Evolutionary conservation across 805 yeast species (phyloP).

Genomic region (Sugiyamaella valdiviana): DNA sequence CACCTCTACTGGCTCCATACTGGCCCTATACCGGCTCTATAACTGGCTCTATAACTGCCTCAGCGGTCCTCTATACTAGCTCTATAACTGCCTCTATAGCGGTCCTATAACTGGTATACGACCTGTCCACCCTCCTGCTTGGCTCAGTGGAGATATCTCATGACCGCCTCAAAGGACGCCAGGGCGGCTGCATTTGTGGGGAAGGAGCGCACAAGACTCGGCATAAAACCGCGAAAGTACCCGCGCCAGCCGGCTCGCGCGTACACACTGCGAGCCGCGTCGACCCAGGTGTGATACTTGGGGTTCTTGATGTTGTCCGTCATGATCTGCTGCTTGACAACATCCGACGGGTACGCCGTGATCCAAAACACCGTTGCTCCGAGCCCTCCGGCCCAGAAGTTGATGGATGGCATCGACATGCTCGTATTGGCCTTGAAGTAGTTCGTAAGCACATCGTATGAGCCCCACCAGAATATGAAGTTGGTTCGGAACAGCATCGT

Average conservation of each 20-base stretch:
- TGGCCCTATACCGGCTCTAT: no score
- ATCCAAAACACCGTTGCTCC: conserved; percentile 80
- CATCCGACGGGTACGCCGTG: conserved; percentile 84
- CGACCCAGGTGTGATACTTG: conserved; percentile 61
- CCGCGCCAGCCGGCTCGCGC: conserved; percentile 54
- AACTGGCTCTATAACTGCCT: no score
- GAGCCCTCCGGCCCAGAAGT: conserved; percentile 89
- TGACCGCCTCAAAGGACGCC: conserved; percentile 81
- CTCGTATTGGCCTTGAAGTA: conserved; percentile 60
- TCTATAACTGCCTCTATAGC: no score
- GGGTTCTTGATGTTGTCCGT: conserved; percentile 72
- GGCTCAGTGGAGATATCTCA: conserved; percentile 42
- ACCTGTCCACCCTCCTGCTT: no score
- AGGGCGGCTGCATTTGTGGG: conserved; percentile 93
- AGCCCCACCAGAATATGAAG: conserved; percentile 91
- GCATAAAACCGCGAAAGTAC: conserved; percentile 74
- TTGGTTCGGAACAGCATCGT: conserved; percentile 85
- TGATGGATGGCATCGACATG: conserved; percentile 62
- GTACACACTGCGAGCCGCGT: conserved; percentile 66
- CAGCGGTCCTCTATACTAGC: no score
- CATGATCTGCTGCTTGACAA: conserved; percentile 78
- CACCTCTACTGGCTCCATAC: no score
- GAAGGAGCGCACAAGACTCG: conserved; percentile 71
- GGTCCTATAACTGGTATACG: no score
- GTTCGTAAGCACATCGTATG: conserved; percentile 71